Conservation (phyloP, 192 early-diverging fungal species). For the Obelidium mucronatum region DNA sequence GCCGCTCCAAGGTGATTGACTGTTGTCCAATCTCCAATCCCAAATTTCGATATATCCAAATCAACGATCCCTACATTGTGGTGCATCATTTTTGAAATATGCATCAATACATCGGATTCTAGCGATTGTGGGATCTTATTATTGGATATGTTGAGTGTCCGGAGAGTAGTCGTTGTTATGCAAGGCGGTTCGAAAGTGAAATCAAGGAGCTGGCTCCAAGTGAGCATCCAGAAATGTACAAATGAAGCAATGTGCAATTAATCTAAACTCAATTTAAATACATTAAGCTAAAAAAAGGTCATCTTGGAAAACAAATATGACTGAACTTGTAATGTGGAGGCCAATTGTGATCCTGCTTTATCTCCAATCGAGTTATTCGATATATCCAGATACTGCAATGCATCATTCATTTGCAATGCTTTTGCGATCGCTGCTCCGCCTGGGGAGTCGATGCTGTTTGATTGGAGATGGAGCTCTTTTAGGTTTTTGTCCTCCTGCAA, state of each 20-base stretch:
- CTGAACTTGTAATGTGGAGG: constrained; percentile 49
- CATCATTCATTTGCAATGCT: constrained; percentile 49
- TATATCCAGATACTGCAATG: constrained; percentile 41
- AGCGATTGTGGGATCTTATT: constrained; percentile 48
- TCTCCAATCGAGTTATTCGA: constrained; percentile 42
- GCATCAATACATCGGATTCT: constrained; percentile 46
- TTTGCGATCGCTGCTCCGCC: constrained; percentile 45
- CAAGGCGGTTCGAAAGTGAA: constrained; percentile 54
- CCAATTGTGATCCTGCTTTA: constrained; percentile 51
- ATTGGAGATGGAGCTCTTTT: constrained; percentile 42
- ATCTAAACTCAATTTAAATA: constrained; percentile 32
- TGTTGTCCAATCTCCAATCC: constrained; percentile 49
- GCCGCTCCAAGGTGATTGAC: constrained; percentile 37
- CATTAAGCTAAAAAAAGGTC: not conserved
- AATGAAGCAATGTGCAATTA: constrained; percentile 33
- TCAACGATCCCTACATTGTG: constrained; percentile 38
- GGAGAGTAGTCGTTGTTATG: constrained; percentile 50
- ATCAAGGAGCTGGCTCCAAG: constrained; percentile 46
- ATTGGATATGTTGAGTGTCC: constrained; percentile 46
- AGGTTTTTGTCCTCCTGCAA: constrained; percentile 48
- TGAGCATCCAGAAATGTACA: constrained; percentile 32
- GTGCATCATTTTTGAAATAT: constrained; percentile 45
- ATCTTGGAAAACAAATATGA: constrained; percentile 4
- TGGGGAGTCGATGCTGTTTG: constrained; percentile 45
- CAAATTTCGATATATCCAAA: constrained; percentile 45